A percentile compares a stretch with the other conserved stretches of the same genome.
Conservation (phyloP, 2,329 filamentous ascomycete genomes). For the Cryphonectria parasitica region DNA sequence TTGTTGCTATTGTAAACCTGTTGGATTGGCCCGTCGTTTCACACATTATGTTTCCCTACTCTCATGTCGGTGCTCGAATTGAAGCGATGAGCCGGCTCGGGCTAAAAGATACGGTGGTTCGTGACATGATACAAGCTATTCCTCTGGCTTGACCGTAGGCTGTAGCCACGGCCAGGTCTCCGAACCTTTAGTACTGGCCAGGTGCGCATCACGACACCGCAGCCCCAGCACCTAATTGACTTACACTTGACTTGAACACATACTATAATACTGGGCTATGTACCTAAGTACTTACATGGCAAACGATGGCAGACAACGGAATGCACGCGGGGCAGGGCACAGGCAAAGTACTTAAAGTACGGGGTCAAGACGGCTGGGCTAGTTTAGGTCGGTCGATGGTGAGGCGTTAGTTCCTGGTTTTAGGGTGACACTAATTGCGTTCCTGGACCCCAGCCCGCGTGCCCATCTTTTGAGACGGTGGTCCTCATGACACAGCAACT, state of each 20-base stretch:
- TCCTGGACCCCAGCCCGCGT: neutral
- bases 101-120: neutral
- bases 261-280: neutral
- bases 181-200: neutral
- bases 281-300: neutral
- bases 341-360: neutral
- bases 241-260: neutral
- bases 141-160: neutral
- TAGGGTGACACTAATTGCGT: conserved; percentile 10
- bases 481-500: neutral
- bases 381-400: conserved; percentile 20
- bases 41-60: neutral
- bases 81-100: neutral
- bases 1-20: neutral
- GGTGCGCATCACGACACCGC: neutral
- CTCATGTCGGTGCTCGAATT: neutral
- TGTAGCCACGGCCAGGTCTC: neutral
- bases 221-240: neutral
- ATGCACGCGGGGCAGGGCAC: neutral
- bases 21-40: neutral
- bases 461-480: neutral
- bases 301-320: neutral
- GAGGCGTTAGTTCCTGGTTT: conserved; percentile 26
- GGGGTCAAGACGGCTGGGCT: neutral
- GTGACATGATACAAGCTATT: neutral